phyloP scores from a whole-genome alignment of 495 filamentous ascomycete species.

The Stereocaulon alpinum region DNA sequence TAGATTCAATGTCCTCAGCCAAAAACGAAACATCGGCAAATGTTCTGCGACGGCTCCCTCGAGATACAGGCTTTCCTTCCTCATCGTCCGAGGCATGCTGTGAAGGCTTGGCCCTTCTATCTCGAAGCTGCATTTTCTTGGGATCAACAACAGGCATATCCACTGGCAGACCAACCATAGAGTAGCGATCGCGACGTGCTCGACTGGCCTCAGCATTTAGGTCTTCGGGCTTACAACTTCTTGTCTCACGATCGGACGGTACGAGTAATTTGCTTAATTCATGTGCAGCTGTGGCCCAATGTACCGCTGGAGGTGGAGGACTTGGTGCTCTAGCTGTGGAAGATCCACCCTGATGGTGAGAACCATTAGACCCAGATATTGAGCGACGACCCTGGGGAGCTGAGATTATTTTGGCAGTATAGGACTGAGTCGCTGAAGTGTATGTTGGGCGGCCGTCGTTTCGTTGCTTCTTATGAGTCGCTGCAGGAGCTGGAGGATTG shows the following conservation, averaged over 20 bases:
- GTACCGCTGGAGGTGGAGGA: slow-evolving; percentile 65
- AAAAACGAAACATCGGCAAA: slow-evolving; percentile 40
- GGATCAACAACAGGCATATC: slow-evolving; percentile 34
- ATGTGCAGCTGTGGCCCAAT: slow-evolving; percentile 71
- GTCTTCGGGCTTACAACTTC: slow-evolving; percentile 65
- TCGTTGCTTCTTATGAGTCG: slow-evolving; percentile 40
- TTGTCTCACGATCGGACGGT: slow-evolving; percentile 57
- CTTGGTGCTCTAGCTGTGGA: slow-evolving; percentile 39
- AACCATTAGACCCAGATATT: slow-evolving; percentile 24
- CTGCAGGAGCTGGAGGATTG: slow-evolving; percentile 34
- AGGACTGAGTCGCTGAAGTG: slow-evolving; percentile 66
- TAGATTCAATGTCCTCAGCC: slow-evolving; percentile 2
- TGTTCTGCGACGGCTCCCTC: slow-evolving; percentile 52
- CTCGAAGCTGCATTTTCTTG: slow-evolving; percentile 60
- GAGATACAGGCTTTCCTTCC: slow-evolving; percentile 37
- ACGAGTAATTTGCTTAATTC: slow-evolving; percentile 78
- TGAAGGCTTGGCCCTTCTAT: slow-evolving; percentile 50
- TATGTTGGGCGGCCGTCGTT: slow-evolving; percentile 52
- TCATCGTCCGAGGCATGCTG: slow-evolving; percentile 43
- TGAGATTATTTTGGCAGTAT: slow-evolving; percentile 59
- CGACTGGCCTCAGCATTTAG: slow-evolving; percentile 56
- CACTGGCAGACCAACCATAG: slow-evolving; percentile 28
- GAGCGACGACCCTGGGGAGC: slow-evolving; percentile 44
- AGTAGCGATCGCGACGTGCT: slow-evolving; percentile 52
- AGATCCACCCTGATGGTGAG: slow-evolving; percentile 16